Percentiles rank a stretch among this genome's conserved stretches.
phyloP scores from a whole-genome alignment of 2,329 filamentous ascomycete species.

The Thelonectria discophora region DNA sequence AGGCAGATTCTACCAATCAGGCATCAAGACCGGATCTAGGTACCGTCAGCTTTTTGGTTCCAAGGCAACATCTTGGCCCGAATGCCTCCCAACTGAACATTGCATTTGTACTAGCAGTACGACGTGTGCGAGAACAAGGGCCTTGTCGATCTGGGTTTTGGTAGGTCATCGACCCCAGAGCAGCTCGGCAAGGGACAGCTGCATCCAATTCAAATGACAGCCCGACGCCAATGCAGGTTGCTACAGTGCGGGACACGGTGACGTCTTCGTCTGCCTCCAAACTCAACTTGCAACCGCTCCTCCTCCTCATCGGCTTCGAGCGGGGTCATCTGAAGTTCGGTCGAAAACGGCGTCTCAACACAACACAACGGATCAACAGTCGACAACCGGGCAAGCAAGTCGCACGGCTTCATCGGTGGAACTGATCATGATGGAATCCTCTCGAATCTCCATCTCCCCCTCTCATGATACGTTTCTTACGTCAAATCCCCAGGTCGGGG shows the following conservation, averaged over 20 bases:
- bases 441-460: neutral
- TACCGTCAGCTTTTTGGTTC: neutral
- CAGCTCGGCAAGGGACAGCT: neutral
- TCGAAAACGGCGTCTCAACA: neutral
- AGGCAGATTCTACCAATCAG: neutral
- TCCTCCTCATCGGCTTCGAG: neutral
- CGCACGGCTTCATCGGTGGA: neutral
- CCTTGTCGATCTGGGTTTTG: constrained; percentile 47
- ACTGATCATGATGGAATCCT: constrained; percentile 2
- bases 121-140: neutral
- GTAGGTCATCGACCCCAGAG: constrained; percentile 43
- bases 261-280: too few relatives aligned
- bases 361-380: neutral
- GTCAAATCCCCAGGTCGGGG: constrained; percentile 11
- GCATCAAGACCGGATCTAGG: neutral
- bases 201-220: neutral
- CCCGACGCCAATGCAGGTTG: neutral
- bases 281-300: neutral
- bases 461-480: constrained; percentile 21
- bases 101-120: too few relatives aligned
- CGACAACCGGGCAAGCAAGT: neutral
- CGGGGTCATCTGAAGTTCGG: neutral
- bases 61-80: neutral
- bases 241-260: neutral
- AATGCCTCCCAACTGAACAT: too few relatives aligned